Percentiles rank a stretch among this genome's conserved stretches.
Evolutionary conservation across 768 basidiomycete species (phyloP).

Genomic region (Boletus pseudopeckii): DNA sequence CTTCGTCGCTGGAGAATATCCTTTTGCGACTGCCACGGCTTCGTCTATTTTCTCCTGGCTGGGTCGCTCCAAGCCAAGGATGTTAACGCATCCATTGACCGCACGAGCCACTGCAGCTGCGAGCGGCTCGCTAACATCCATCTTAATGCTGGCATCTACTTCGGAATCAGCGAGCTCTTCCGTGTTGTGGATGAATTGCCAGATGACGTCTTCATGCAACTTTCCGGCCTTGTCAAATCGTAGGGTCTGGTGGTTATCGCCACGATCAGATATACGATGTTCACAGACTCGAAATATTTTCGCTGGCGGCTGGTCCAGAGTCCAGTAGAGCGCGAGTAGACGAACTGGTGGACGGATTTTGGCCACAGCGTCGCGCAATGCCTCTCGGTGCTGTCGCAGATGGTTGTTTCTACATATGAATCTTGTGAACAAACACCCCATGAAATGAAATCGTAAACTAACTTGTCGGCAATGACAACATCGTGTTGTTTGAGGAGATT

Average conservation of each 20-base stretch:
- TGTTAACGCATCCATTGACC: constrained; percentile 52
- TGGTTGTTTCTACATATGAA: constrained; percentile 79
- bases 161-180: constrained; percentile 61
- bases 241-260: constrained; percentile 83
- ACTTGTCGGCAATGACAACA: constrained; percentile 95
- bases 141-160: constrained; percentile 67
- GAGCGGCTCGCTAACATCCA: constrained; percentile 55
- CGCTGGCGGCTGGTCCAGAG: constrained; percentile 50
- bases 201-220: constrained; percentile 76
- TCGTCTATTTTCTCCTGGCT: constrained; percentile 52
- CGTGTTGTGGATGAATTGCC: constrained; percentile 65
- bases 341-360: constrained; percentile 53
- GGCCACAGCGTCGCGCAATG: constrained; percentile 55
- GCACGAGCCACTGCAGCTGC: constrained; percentile 56
- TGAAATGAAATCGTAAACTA: constrained; percentile 20
- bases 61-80: constrained; percentile 55
- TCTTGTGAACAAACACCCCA: not conserved
- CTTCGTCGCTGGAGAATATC: constrained; percentile 37
- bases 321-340: constrained; percentile 81
- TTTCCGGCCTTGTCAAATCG: constrained; percentile 50
- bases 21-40: constrained; percentile 36
- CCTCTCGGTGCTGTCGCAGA: constrained; percentile 68
- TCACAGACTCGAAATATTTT: constrained; percentile 73
- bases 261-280: constrained; percentile 70
- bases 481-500: constrained; percentile 57